Base-by-base conservation (phyloP, 306 rosid species). In the Gleditsia sinensis region DNA sequence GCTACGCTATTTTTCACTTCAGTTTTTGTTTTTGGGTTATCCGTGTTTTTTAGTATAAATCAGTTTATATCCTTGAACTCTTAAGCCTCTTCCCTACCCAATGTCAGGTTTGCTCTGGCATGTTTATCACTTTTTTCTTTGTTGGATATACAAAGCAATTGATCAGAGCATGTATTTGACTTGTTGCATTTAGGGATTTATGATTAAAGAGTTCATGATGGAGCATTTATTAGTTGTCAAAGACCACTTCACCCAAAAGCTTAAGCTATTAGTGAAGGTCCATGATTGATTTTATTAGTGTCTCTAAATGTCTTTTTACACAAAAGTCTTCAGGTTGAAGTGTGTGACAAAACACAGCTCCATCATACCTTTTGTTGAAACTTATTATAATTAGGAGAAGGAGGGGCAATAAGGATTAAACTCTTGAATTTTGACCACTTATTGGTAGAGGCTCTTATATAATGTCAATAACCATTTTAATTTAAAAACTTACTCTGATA, bases 131-230 rank as follows among this genome's bases (percentile, higher is more conserved):
- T 59, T 32, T n/a, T 45, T 8, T 45, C 45, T 60, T 24, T n/a
- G 40, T 67, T 67, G 40, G 23, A 43, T 25, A 3, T 45, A 67
- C 28, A 17, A 45, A 43, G 19, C 54, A 65, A 24, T 42, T 65
- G 23, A 40, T 14, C 34, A 14, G 55, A 14, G 27, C 36, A 14
- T 42, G 55, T 46, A 45, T 2, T 67, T 57, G 67, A 37, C 43
- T 63, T 48, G 67, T 34, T 34, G 27, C 27, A 39, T 8, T 16
- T 56, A 21, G 6, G 14, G 43, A 14, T 58, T 37, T 59, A 58
- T 27, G 25, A 19, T 32, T 60, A 7, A 14, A 23, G 63, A 58
- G 67, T 67, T 24, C 45, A 76, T 45, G 81, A 25, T n/a, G 33
- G 24, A 37, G 58, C 59, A 50, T 60, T 69, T 28, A 20, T 11